Evolutionary conservation across 257 asterid genomes (phyloP).

Genomic region (Solanum bulbocastanum): DNA sequence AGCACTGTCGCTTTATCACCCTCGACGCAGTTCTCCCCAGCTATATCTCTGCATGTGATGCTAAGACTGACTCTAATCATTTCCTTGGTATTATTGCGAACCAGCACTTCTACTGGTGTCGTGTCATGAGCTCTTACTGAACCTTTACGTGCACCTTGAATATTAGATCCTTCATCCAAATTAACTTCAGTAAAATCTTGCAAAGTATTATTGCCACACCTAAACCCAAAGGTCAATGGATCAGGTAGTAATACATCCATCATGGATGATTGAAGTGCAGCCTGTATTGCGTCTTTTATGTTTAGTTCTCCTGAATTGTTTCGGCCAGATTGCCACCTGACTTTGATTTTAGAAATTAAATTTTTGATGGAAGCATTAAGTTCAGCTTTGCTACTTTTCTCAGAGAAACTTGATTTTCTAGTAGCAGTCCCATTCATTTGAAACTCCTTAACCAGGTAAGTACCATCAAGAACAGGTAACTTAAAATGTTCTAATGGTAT

Average conservation of each 20-base stretch:
- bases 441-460: slow-evolving; percentile 55
- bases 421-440: slow-evolving; percentile 25
- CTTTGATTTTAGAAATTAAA: slow-evolving; percentile 79
- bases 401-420: slow-evolving; percentile 65
- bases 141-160: slow-evolving; percentile 17
- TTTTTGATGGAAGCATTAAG: slow-evolving; percentile 71
- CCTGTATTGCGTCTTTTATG: slow-evolving; percentile 84
- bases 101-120: slow-evolving; percentile 83
- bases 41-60: slow-evolving; percentile 89
- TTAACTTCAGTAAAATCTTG: slow-evolving; percentile 7
- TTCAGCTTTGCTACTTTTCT: slow-evolving; percentile 70
- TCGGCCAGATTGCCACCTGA: slow-evolving; percentile 98
- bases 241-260: slow-evolving; percentile 96
- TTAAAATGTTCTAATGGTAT: slow-evolving; percentile 96
- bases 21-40: slow-evolving; percentile 90
- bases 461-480: slow-evolving; percentile 85
- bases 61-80: slow-evolving; percentile 53
- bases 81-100: slow-evolving; percentile 93
- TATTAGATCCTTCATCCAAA: slow-evolving; percentile 23
- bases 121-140: slow-evolving; percentile 63
- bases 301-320: slow-evolving; percentile 92
- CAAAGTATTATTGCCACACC: slow-evolving; percentile 41
- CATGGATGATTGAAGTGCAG: slow-evolving; percentile 90
- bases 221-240: slow-evolving; percentile 93
- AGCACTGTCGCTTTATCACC: slow-evolving; percentile 85